A percentile compares a stretch with the other conserved stretches of the same genome.
phyloP scores from a whole-genome alignment of 139 green algal species.

The Micractinium conductrix region DNA sequence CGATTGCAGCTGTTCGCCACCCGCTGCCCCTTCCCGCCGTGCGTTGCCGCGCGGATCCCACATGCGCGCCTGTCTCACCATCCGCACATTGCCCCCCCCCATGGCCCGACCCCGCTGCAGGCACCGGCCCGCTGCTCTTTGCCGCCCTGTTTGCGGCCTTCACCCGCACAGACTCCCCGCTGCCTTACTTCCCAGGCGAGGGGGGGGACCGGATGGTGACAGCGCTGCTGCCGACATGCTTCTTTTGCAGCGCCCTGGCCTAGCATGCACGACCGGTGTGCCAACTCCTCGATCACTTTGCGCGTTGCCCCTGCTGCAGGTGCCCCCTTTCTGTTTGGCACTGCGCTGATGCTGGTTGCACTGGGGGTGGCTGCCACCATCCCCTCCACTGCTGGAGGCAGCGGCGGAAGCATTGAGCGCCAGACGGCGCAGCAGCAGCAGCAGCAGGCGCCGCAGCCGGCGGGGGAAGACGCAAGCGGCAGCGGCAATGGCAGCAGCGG shows the following conservation, averaged over 20 bases:
- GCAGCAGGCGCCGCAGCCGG: neutral
- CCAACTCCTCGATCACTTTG: too few species aligned
- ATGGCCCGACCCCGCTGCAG: conserved; percentile 23
- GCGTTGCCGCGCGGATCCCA: too few species aligned
- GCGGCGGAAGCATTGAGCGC: conserved; percentile 30
- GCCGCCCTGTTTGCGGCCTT: conserved; percentile 71
- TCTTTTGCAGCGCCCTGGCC: neutral
- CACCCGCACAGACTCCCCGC: conserved; percentile 54
- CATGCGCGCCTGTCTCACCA: neutral
- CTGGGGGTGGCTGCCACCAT: conserved; percentile 46
- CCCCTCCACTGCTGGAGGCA: conserved; percentile 22
- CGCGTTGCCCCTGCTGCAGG: neutral
- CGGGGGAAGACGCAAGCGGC: neutral
- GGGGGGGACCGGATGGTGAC: too few species aligned
- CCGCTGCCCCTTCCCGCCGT: too few species aligned
- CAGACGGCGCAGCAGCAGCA: neutral
- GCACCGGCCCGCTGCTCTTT: conserved; percentile 75
- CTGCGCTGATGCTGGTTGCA: conserved; percentile 46
- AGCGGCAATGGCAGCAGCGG: neutral
- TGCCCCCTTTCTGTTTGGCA: conserved; percentile 40
- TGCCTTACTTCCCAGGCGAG: conserved; percentile 60
- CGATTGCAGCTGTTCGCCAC: too few species aligned
- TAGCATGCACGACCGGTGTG: too few species aligned
- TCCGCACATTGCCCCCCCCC: neutral
- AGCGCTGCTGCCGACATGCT: neutral